phyloP scores from a whole-genome alignment of 2,329 filamentous ascomycete genomes.

The Aspergillus sp. region DNA sequence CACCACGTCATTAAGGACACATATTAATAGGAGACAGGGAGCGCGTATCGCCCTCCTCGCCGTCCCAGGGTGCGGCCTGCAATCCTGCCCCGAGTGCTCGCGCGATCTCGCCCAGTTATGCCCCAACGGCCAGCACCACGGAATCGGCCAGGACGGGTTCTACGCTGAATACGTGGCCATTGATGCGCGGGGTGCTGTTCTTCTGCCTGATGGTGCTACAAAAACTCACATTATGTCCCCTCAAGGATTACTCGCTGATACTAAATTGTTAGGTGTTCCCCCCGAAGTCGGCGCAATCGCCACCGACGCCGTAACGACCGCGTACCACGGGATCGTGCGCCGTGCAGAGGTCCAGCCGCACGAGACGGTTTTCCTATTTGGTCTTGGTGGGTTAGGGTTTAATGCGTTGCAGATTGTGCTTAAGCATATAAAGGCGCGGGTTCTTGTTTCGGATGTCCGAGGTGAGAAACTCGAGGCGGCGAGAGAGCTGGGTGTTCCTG shows the following conservation, averaged over 20 bases:
- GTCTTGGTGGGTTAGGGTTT: slow-evolving; percentile 44
- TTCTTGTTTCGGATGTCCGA: slow-evolving; percentile 37
- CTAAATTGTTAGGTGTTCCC: slow-evolving; percentile 11
- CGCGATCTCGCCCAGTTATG: slow-evolving; percentile 37
- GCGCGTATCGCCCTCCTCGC: slow-evolving; percentile 11
- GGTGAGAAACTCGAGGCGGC: slow-evolving; percentile 32
- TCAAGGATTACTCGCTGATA: background rate
- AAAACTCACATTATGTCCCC: no score
- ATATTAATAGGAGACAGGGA: background rate
- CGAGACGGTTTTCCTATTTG: slow-evolving; percentile 44
- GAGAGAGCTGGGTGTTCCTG: slow-evolving; percentile 30
- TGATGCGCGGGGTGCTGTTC: slow-evolving; percentile 24
- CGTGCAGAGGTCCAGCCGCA: slow-evolving; percentile 35
- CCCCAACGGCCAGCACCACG: slow-evolving; percentile 38
- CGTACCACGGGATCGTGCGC: slow-evolving; percentile 42
- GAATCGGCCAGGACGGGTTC: slow-evolving; percentile 47
- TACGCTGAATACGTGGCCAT: slow-evolving; percentile 42
- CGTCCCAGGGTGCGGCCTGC: slow-evolving; percentile 28
- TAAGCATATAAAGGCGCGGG: slow-evolving; percentile 48
- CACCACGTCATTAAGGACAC: background rate
- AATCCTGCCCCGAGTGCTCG: slow-evolving; percentile 40
- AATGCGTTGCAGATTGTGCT: slow-evolving; percentile 45
- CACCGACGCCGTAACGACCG: slow-evolving; percentile 44
- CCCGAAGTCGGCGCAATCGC: slow-evolving; percentile 39
- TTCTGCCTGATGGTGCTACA: slow-evolving; percentile 15